Base-by-base conservation (phyloP, 1,284 basidiomycete species). In the Ustilago tritici region DNA sequence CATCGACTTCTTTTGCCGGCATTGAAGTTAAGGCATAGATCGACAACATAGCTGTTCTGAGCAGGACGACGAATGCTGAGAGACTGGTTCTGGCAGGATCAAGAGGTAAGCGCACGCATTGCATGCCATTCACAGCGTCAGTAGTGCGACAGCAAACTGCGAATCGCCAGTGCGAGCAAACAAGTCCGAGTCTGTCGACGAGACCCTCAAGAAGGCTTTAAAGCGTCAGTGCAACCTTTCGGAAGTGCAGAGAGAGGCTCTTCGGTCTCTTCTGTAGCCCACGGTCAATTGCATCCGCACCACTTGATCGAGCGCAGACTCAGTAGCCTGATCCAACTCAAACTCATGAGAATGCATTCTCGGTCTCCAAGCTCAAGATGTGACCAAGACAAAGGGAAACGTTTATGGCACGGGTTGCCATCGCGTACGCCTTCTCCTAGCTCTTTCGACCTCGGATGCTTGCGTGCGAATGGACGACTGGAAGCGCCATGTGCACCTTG, bases 401-500 rank as follows among this genome's bases (percentile, higher is more conserved):
- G n/a, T 34, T 40, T 2, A 41, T 14, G 23, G 23, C 23, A 32
- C 53, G n/a, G 47, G 56, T 50, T 50, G 46, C 32, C 17, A 32
- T 46, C 17, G 61, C 56, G 63, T 41, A 41, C 31, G 9, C 40
- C 32, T 19, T 55, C 3, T 28, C 23, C 23, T 28, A 28, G 23
- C 23, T 28, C 23, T 28, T 28, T 28, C 23, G 23, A 28, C 2
- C 23, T 28, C 23, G 23, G 23, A 28, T 15, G 53, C 32, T 36
- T 54, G 52, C 60, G 38, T 43, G 35, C 34, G 57, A 43, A 43
- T 54, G 12, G 52, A 49, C 36, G 49, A 19, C 23, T 12, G 5
- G 35, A 17, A 53, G n/a, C 14, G 52, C 15, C 17, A 15, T 46
- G 41, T 62, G 61, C 60, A 61, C 31, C 40, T 56, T 57, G 10